Evolutionary conservation across 768 basidiomycete genomes (phyloP), one percentile per base, ranked within the genome.

Genomic region (Clitopilus passeckerianus): DNA sequence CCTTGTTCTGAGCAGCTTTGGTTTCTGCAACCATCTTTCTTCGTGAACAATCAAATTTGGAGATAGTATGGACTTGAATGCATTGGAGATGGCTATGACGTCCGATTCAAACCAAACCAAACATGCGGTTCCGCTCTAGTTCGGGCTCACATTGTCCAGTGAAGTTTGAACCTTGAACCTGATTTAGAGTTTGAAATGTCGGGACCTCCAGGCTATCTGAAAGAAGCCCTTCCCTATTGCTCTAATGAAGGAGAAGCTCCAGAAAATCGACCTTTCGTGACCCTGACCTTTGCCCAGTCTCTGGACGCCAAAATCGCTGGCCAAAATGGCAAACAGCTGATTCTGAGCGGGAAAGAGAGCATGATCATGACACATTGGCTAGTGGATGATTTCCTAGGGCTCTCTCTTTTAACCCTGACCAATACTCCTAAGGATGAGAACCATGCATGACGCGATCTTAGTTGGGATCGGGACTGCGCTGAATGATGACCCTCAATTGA

Each of bases 401-500:
- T 16, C 14, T 16, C 14, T 33, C 1, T 22, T 24, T 33, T 10
- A 15, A 15, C 24, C 22, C 33, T 55, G 8, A 33, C 5, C 30
- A 55, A 20, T 34, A 7, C 34, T 50, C 34, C 53, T 54, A 63
- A 96, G 95, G 87, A 86, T 98, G 85, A 79, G 96, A 62, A 80
- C 92, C 0, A 84, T 93, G 81, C 96, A 98, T 72, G 93, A 97
- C 66, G 94, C 83, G 8, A 98, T 99, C 60, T 75, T 99, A 14
- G 80, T 99, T 46, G 96, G 96, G 1, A 84, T 95, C 35, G 91
- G 90, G 7, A 98, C 96, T 0, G 86, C 92, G 20, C 73, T 93
- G 50, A 92, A 93, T 61, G 96, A 99, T 67, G 81, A 99, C 69
- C 96, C 96, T 4, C 91, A 97, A 67, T 78, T 99, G n/a, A 96